These are phyloP conservation scores for Hippophae gyantsensis DNA, from an alignment of 306 rosid genomes.

Conservation along the genomic window DNA sequence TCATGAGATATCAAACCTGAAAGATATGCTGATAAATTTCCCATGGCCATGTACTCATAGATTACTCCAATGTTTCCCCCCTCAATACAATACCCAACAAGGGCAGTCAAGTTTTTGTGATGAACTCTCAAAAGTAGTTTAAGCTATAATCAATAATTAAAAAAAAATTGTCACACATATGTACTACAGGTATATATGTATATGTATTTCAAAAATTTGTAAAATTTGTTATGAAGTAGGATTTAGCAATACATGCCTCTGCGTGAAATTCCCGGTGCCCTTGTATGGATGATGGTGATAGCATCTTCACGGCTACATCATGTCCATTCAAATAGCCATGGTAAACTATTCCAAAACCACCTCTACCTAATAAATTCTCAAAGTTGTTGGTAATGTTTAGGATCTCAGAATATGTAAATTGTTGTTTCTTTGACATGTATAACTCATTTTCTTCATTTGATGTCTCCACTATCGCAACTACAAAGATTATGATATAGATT, in stretches of 20 bases:
- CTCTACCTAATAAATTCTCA: conserved; percentile 27
- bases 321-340: conserved; percentile 22
- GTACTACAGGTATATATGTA: not conserved
- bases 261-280: conserved; percentile 26
- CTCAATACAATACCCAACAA: conserved; percentile 20
- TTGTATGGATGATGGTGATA: conserved; percentile 17
- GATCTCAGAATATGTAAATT: conserved; percentile 25
- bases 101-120: conserved; percentile 28
- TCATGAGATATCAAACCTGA: conserved; percentile 11
- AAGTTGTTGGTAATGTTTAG: conserved; percentile 27
- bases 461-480: not conserved
- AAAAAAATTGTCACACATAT: not conserved
- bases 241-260: conserved; percentile 17
- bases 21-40: conserved; percentile 15
- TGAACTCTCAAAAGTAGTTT: conserved; percentile 23
- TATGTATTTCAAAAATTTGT: not conserved
- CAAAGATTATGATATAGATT: no score
- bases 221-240: not conserved
- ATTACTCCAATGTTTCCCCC: conserved; percentile 11
- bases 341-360: conserved; percentile 35
- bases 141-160: conserved; percentile 11
- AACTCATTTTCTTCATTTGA: not conserved
- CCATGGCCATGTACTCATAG: conserved; percentile 30
- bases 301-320: conserved; percentile 38
- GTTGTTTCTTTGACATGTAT: conserved; percentile 12